phyloP scores from a whole-genome alignment of 495 filamentous ascomycete genomes.

The Penicillium tannophilum region DNA sequence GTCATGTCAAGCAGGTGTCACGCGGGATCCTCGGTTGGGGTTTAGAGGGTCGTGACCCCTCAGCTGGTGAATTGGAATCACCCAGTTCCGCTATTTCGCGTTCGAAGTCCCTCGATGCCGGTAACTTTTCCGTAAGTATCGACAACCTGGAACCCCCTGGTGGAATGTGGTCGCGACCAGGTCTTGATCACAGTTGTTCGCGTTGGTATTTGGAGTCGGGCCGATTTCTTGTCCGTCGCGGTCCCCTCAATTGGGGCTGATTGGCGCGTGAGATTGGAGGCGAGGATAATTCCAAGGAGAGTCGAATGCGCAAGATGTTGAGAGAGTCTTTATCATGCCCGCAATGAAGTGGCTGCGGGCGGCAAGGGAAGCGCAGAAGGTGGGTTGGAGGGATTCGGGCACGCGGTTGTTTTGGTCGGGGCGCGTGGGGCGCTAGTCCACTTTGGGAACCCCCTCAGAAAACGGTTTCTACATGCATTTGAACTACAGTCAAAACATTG shows the following conservation, averaged over 20 bases:
- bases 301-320: not conserved
- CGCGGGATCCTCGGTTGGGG: constrained; percentile 14
- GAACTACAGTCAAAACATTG: too few species aligned
- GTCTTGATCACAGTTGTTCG: not conserved
- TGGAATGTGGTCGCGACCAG: constrained; percentile 7
- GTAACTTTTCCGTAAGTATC: not conserved
- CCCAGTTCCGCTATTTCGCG: constrained; percentile 11
- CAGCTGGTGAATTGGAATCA: not conserved
- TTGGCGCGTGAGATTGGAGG: not conserved
- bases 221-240: not conserved
- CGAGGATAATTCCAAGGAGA: constrained; percentile 1
- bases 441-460: constrained; percentile 31
- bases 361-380: constrained; percentile 26
- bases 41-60: constrained; percentile 6
- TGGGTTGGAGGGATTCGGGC: constrained; percentile 37
- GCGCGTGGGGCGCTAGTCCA: constrained; percentile 50
- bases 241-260: constrained; percentile 7
- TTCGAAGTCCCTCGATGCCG: not conserved
- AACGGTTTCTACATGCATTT: not conserved
- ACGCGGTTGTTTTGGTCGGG: constrained; percentile 55
- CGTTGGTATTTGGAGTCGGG: constrained; percentile 2
- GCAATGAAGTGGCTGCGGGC: constrained; percentile 26
- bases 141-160: not conserved
- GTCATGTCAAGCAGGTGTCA: constrained; percentile 45
- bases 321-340: constrained; percentile 11